phyloP scores from a whole-genome alignment of 2,329 filamentous ascomycete species.

The Calonectria crousiana region DNA sequence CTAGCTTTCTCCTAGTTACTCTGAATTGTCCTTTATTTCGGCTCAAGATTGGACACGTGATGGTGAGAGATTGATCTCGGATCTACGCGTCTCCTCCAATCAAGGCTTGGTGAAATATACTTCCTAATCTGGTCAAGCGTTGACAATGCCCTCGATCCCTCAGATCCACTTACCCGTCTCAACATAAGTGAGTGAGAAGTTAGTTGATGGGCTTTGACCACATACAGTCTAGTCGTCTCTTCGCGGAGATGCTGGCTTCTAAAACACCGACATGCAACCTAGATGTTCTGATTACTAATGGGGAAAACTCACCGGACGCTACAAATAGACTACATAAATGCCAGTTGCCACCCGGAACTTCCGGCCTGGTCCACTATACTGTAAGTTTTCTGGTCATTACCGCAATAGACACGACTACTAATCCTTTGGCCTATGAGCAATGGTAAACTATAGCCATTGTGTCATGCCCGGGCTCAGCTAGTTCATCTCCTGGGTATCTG shows the following conservation, averaged over 20 bases:
- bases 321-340: not conserved
- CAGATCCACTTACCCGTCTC: not conserved
- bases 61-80: not conserved
- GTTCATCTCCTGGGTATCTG: not conserved
- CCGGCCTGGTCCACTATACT: not conserved
- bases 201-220: not conserved
- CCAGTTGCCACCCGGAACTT: not conserved
- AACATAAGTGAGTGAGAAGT: not conserved
- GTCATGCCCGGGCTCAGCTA: not conserved
- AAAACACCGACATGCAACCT: not conserved
- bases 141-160: not conserved
- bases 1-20: not conserved
- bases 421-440: not conserved
- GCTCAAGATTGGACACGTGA: not conserved
- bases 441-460: not conserved
- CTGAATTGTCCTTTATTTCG: not conserved
- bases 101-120: not conserved
- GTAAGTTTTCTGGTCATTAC: not conserved
- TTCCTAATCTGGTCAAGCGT: not conserved
- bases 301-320: not conserved
- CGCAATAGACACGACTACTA: not conserved
- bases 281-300: not conserved
- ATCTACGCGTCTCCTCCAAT: not conserved
- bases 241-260: not conserved
- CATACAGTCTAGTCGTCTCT: not conserved